Conservation (phyloP, 2,329 filamentous ascomycete species). For the Colletotrichum musae region DNA sequence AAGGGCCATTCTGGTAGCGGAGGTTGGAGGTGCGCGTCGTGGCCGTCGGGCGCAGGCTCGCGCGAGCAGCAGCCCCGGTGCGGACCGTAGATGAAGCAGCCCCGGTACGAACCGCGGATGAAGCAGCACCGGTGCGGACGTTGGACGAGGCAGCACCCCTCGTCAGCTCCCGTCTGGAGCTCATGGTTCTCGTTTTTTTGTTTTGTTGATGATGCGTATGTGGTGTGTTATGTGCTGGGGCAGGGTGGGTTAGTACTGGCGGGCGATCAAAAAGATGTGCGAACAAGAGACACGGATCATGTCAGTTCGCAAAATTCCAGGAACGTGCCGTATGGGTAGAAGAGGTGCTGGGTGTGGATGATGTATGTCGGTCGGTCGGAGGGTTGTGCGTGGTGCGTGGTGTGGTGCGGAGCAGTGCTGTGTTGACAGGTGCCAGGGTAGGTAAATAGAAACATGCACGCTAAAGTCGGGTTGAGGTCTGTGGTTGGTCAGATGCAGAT, state of each 20-base stretch:
- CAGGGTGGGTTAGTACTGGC: background rate
- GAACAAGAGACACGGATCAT: background rate
- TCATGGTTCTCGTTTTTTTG: conserved; percentile 24
- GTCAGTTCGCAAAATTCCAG: conserved; percentile 5
- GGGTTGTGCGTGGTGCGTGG: conserved; percentile 3
- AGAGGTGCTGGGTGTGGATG: conserved; percentile 7
- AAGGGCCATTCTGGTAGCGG: conserved; percentile 37
- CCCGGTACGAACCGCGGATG: conserved; percentile 31
- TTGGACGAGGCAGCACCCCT: conserved; percentile 38
- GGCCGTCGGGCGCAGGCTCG: conserved; percentile 31
- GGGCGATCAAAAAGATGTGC: background rate
- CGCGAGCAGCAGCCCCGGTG: conserved; percentile 35
- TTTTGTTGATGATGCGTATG: background rate
- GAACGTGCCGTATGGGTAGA: background rate
- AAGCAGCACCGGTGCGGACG: conserved; percentile 2
- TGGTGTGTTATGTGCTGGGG: background rate
- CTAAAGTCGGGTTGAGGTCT: conserved; percentile 21
- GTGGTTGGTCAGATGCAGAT: conserved; percentile 6
- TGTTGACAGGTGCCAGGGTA: conserved; percentile 37
- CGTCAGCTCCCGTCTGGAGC: conserved; percentile 42
- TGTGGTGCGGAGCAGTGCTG: background rate
- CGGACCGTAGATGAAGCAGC: conserved; percentile 34
- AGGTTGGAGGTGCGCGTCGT: conserved; percentile 40
- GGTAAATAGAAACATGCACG: conserved; percentile 40
- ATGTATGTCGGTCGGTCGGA: conserved; percentile 12